A percentile compares a stretch with the other conserved stretches of the same genome.
Conservation (phyloP, 1,139 yeast genomes). For the Suhomyces panamericanus region DNA sequence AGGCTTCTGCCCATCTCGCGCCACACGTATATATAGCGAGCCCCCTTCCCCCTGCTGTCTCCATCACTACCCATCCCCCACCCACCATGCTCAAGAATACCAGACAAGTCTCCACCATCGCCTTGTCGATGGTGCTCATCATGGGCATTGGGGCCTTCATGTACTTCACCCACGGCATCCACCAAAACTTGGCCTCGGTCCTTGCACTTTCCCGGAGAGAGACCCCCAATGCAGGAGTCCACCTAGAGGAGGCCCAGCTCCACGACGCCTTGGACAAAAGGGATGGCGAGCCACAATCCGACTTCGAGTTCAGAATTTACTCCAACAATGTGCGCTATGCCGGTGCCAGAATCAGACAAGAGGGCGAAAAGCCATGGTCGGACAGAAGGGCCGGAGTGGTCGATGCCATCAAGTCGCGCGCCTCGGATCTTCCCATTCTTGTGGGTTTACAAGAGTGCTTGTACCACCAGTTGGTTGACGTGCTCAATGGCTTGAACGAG, state of each 20-base stretch:
- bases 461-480: conserved; percentile 31
- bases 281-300: neutral
- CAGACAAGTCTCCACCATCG: neutral
- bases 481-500: conserved; percentile 21
- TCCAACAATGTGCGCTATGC: conserved; percentile 32
- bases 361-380: conserved; percentile 31
- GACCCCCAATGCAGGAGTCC: neutral
- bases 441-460: conserved; percentile 36
- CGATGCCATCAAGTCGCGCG: conserved; percentile 18
- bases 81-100: conserved; percentile 1
- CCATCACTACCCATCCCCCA: neutral
- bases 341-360: conserved; percentile 19
- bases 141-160: conserved; percentile 8
- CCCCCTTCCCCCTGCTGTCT: neutral
- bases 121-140: conserved; percentile 2
- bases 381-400: conserved; percentile 26
- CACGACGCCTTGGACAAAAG: neutral
- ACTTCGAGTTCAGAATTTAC: conserved; percentile 21
- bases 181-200: neutral
- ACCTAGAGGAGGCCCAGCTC: neutral
- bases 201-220: neutral
- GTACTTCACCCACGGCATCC: conserved; percentile 2
- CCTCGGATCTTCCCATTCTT: conserved; percentile 23
- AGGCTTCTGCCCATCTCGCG: neutral
- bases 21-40: neutral